These are phyloP conservation scores for Tulasnella sp. DNA, from an alignment of 768 basidiomycete species.

Conservation along the genomic window DNA sequence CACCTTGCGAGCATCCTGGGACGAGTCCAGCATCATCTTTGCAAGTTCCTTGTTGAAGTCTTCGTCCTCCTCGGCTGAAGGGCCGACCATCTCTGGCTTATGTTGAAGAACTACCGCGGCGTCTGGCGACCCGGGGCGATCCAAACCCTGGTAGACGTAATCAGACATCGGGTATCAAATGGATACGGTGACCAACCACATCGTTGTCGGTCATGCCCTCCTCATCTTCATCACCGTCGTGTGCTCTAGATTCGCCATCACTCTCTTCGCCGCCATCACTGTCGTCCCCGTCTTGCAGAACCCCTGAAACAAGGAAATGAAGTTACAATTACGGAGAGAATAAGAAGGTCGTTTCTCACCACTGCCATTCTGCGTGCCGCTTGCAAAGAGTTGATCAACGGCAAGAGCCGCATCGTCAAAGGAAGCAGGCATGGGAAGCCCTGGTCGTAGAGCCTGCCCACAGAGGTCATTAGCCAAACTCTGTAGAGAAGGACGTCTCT, in stretches of 20 bases:
- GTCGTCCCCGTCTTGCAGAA: constrained; percentile 49
- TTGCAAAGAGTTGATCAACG: constrained; percentile 80
- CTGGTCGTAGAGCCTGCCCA: constrained; percentile 82
- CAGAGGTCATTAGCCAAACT: no score
- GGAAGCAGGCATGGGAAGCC: constrained; percentile 52
- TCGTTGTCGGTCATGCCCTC: constrained; percentile 21
- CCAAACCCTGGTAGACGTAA: constrained; percentile 36
- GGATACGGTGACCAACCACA: neutral
- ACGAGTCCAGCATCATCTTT: constrained; percentile 83
- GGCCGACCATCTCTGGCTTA: constrained; percentile 55
- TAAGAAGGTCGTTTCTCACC: constrained; percentile 29
- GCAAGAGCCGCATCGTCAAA: constrained; percentile 76
- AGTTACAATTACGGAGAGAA: neutral
- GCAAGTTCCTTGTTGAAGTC: constrained; percentile 95
- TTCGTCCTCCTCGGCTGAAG: constrained; percentile 77
- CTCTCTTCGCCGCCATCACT: constrained; percentile 31
- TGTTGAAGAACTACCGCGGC: constrained; percentile 12
- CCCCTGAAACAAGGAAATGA: neutral
- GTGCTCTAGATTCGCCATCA: constrained; percentile 43
- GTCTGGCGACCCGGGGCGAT: constrained; percentile 75
- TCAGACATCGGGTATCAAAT: neutral
- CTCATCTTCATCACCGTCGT: constrained; percentile 18
- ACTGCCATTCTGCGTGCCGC: constrained; percentile 47
- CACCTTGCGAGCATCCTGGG: constrained; percentile 67
- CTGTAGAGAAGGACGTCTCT: constrained; percentile 18